phyloP scores from a whole-genome alignment of 306 rosid species.

The Fragaria iinumae region DNA sequence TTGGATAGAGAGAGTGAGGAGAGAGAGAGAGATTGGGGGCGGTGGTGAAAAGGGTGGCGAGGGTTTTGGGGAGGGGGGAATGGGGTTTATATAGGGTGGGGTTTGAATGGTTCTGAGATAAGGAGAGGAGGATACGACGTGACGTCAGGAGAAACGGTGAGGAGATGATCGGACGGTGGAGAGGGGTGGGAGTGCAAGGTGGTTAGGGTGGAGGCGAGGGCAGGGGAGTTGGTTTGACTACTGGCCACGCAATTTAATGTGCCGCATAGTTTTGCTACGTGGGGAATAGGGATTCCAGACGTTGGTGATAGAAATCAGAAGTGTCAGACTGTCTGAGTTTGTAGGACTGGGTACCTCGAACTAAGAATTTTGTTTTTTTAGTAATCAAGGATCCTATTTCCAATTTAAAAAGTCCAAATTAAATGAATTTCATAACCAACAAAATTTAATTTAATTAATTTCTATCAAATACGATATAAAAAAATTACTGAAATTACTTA shows the following conservation, averaged over 20 bases:
- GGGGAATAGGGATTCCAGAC: constrained; percentile 14
- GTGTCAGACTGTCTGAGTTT: not conserved
- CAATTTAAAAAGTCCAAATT: too few relatives aligned
- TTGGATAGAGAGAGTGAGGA: not conserved
- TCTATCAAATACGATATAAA: too few relatives aligned
- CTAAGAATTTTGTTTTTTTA: not conserved
- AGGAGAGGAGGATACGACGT: not conserved
- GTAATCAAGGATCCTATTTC: not conserved
- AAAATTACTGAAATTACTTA: too few relatives aligned
- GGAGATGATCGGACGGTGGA: constrained; percentile 9
- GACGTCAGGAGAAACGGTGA: not conserved
- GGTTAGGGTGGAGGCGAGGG: not conserved
- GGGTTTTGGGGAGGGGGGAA: constrained; percentile 12
- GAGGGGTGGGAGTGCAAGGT: not conserved
- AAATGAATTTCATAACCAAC: too few relatives aligned
- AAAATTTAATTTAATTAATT: too few relatives aligned
- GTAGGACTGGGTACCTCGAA: not conserved
- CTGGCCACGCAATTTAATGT: constrained; percentile 24
- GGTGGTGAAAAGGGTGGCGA: constrained; percentile 11
- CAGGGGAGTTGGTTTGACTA: not conserved
- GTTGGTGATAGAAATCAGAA: constrained; percentile 15
- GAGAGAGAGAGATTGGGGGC: not conserved
- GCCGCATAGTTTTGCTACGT: constrained; percentile 14
- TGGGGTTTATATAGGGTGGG: constrained; percentile 15
- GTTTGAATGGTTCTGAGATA: constrained; percentile 21